Percentiles rank a stretch among this genome's conserved stretches.
Evolutionary conservation across 164 flowering plant species (phyloP).

Genomic region (Vitis labrusca): DNA sequence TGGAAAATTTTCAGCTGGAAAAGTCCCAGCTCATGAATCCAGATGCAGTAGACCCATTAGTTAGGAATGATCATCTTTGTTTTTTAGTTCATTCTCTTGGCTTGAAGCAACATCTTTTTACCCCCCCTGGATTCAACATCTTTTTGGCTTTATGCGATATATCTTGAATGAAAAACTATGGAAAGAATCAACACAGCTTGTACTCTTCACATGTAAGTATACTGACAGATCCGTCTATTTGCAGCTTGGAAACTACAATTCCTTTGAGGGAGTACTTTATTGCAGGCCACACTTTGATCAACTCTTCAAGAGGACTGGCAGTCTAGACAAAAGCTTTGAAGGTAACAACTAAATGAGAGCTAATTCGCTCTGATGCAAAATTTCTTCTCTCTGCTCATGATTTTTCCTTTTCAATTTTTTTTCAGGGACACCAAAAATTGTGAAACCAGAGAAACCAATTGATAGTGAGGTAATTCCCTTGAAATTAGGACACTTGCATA

Average conservation of each 20-base stretch:
- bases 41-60: no score
- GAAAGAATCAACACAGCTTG: no score
- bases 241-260: constrained; percentile 92
- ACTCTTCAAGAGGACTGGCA: constrained; percentile 86
- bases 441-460: constrained; percentile 61
- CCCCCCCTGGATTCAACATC: no score
- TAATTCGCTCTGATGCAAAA: neutral
- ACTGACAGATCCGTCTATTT: constrained; percentile 9
- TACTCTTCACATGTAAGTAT: neutral
- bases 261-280: constrained; percentile 93
- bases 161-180: no score
- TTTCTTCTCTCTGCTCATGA: neutral
- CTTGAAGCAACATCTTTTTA: no score
- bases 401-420: constrained; percentile 1
- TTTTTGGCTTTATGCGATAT: no score
- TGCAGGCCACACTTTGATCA: constrained; percentile 98
- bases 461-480: constrained; percentile 56
- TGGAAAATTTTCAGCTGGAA: no score
- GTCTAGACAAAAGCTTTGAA: constrained; percentile 93
- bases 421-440: constrained; percentile 85
- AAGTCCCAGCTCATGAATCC: no score
- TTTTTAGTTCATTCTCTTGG: no score
- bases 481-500: neutral
- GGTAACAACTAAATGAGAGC: constrained; percentile 35
- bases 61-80: no score